Percentiles rank a stretch among this genome's conserved stretches.
Conservation (phyloP, 2,329 filamentous ascomycete species). For the Epichloe elymi region DNA sequence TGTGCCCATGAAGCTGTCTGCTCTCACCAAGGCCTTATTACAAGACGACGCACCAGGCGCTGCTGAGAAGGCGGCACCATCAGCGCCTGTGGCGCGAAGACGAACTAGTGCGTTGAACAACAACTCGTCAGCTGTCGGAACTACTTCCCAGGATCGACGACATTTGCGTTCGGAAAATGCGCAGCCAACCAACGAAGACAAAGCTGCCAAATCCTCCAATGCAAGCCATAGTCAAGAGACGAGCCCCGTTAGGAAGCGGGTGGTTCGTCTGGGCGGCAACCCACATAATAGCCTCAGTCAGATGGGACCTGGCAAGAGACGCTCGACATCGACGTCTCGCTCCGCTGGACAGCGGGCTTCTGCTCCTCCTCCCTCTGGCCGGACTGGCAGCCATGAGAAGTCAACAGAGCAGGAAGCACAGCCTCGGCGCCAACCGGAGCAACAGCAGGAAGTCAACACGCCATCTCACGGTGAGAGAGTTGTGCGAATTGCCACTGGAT, state of each 20-base stretch:
- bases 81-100: slow-evolving; percentile 35
- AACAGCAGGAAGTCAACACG: slow-evolving; percentile 35
- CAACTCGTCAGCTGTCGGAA: slow-evolving; percentile 25
- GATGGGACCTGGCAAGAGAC: slow-evolving; percentile 27
- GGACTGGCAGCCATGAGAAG: slow-evolving; percentile 28
- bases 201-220: slow-evolving; percentile 1
- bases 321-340: slow-evolving; percentile 38
- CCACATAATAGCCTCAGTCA: slow-evolving; percentile 32
- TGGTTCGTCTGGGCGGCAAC: slow-evolving; percentile 42
- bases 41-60: slow-evolving; percentile 44
- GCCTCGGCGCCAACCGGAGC: slow-evolving; percentile 18
- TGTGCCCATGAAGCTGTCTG: slow-evolving; percentile 85
- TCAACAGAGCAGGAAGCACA: slow-evolving; percentile 25
- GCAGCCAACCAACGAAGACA: slow-evolving; percentile 21
- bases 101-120: slow-evolving; percentile 33
- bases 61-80: slow-evolving; percentile 24
- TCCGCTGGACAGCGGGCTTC: slow-evolving; percentile 14
- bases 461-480: slow-evolving; percentile 37
- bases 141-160: slow-evolving; percentile 28
- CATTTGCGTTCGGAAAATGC: slow-evolving; percentile 35
- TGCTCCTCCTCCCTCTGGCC: slow-evolving; percentile 20
- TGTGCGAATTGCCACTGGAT: slow-evolving; percentile 41
- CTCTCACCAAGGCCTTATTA: slow-evolving; percentile 76
- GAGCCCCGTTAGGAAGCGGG: slow-evolving; percentile 42
- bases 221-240: slow-evolving; percentile 27